These are phyloP conservation scores for Lasiosphaeria ovina DNA, from an alignment of 495 filamentous ascomycete genomes.

Conservation along the genomic window DNA sequence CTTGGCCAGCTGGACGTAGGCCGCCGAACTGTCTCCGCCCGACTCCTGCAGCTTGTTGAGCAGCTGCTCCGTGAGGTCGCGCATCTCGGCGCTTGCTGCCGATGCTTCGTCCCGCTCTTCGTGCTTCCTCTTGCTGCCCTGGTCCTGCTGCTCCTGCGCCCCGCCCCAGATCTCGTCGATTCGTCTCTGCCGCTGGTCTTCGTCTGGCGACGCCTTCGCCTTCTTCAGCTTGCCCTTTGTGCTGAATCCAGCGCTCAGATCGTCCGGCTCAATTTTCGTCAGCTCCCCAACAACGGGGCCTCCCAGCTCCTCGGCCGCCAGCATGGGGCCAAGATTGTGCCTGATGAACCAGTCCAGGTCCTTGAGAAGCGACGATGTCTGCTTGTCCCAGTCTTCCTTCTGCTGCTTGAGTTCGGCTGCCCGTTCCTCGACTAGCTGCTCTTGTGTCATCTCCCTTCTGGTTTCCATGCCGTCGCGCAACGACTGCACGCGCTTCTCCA, in stretches of 20 bases:
- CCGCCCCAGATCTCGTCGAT: constrained; percentile 73
- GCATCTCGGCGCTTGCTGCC: constrained; percentile 64
- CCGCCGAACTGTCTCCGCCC: constrained; percentile 50
- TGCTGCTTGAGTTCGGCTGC: constrained; percentile 57
- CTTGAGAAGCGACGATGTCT: constrained; percentile 56
- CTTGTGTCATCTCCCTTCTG: constrained; percentile 54
- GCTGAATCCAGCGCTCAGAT: constrained; percentile 68
- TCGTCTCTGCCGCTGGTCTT: constrained; percentile 58
- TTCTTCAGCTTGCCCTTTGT: constrained; percentile 69
- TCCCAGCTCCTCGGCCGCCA: constrained; percentile 82
- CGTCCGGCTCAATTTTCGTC: constrained; percentile 55
- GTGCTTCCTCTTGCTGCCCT: constrained; percentile 27
- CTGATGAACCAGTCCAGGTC: constrained; percentile 72
- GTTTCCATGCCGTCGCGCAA: constrained; percentile 54
- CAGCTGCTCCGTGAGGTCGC: constrained; percentile 60
- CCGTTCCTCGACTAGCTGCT: constrained; percentile 57
- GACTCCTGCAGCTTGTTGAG: constrained; percentile 63
- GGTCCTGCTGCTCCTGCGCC: constrained; percentile 27
- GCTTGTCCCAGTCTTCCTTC: constrained; percentile 53
- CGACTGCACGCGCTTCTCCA: constrained; percentile 46
- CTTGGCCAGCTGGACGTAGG: constrained; percentile 65
- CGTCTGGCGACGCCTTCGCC: constrained; percentile 43
- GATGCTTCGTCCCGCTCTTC: constrained; percentile 57
- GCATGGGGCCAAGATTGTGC: constrained; percentile 69
- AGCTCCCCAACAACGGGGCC: constrained; percentile 80